Evolutionary conservation across 345 rosid species (phyloP).

Genomic region (Brassica carinata): DNA sequence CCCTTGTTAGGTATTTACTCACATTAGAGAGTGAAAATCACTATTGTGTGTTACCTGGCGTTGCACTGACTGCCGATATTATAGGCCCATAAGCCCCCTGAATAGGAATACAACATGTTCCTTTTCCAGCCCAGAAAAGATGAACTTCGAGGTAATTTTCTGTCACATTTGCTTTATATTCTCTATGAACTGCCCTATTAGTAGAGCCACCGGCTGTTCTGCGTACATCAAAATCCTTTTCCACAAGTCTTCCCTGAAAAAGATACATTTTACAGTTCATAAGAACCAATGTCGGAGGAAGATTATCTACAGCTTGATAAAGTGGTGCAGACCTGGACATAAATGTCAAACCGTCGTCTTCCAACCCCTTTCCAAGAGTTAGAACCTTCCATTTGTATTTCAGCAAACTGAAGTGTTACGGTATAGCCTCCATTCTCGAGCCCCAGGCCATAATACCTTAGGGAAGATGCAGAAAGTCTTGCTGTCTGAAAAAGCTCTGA

Average conservation of each 20-base stretch:
- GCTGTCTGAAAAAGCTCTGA: constrained; percentile 49
- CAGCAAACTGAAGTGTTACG: constrained; percentile 34
- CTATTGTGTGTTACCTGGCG: constrained; percentile 50
- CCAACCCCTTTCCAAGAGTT: constrained; percentile 45
- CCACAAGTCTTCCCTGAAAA: constrained; percentile 46
- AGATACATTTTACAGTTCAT: not conserved
- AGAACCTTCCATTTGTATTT: constrained; percentile 25
- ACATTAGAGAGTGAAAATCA: not conserved
- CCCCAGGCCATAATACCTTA: constrained; percentile 44
- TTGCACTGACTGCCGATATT: constrained; percentile 60
- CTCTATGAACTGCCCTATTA: constrained; percentile 33
- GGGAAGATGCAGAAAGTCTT: constrained; percentile 46
- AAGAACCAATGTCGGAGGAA: not conserved
- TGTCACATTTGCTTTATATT: constrained; percentile 37
- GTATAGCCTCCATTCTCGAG: constrained; percentile 39
- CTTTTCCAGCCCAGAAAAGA: constrained; percentile 49
- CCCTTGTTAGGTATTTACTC: not conserved
- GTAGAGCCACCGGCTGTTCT: constrained; percentile 44
- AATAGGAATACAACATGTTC: constrained; percentile 44
- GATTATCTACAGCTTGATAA: not conserved
- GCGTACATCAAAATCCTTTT: constrained; percentile 54
- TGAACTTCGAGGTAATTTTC: constrained; percentile 41
- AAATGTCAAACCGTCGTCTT: constrained; percentile 52
- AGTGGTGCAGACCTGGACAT: constrained; percentile 47
- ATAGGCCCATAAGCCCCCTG: constrained; percentile 45